Evolutionary conservation across 768 basidiomycete genomes (phyloP).

Genomic region (Boletus huronensis): DNA sequence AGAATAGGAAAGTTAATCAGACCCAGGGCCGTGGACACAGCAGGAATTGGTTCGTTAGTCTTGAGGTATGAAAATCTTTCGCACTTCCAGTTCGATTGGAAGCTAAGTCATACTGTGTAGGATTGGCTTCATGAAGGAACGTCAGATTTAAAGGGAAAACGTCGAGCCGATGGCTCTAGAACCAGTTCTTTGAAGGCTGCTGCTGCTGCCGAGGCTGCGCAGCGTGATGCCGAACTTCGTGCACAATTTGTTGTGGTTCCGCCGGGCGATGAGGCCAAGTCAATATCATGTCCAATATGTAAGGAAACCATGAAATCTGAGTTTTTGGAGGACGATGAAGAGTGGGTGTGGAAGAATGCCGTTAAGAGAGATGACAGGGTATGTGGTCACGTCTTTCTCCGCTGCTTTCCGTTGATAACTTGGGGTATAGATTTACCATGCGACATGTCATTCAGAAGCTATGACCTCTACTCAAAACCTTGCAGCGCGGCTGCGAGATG

Average conservation of each 20-base stretch:
- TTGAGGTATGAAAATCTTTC: slow-evolving; percentile 59
- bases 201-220: slow-evolving; percentile 61
- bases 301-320: slow-evolving; percentile 90
- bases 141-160: slow-evolving; percentile 65
- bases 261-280: slow-evolving; percentile 81
- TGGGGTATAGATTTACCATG: slow-evolving; percentile 78
- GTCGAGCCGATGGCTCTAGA: slow-evolving; percentile 51
- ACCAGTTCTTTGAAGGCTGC: slow-evolving; percentile 53
- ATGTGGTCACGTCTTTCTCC: slow-evolving; percentile 26
- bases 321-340: slow-evolving; percentile 93
- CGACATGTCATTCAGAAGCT: slow-evolving; percentile 89
- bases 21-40: slow-evolving; percentile 81
- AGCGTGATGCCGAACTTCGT: slow-evolving; percentile 72
- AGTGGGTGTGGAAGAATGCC: slow-evolving; percentile 97
- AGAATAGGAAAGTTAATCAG: slow-evolving; percentile 81
- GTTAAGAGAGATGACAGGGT: slow-evolving; percentile 81
- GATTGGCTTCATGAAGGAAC: slow-evolving; percentile 82
- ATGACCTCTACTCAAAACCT: slow-evolving; percentile 58
- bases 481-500: slow-evolving; percentile 64
- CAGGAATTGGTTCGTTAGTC: slow-evolving; percentile 82
- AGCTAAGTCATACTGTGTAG: slow-evolving; percentile 39
- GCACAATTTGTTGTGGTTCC: slow-evolving; percentile 85
- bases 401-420: background rate
- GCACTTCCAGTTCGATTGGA: background rate
- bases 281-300: slow-evolving; percentile 90